These are phyloP conservation scores for Capsicum pubescens DNA, from an alignment of 257 asterid species.

Conservation along the genomic window DNA sequence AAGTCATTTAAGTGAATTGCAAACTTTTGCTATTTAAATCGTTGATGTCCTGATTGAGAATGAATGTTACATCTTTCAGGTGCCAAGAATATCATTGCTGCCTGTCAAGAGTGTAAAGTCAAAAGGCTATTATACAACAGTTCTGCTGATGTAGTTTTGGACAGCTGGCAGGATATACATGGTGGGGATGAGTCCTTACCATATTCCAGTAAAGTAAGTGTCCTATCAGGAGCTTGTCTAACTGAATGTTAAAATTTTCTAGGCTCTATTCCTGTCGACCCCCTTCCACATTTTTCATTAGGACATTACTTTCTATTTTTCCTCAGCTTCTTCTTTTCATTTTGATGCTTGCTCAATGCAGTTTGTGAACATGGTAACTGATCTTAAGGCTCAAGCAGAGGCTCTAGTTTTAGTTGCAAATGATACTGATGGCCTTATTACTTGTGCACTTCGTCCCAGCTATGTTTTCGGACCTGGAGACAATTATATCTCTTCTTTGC, in stretches of 20 bases:
- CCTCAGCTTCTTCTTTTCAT: conserved; percentile 26
- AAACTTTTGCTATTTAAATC: background rate
- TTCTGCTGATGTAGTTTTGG: conserved; percentile 79
- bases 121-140: conserved; percentile 74
- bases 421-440: conserved; percentile 75
- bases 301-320: conserved; percentile 5
- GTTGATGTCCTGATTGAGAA: background rate
- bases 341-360: conserved; percentile 42
- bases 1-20: conserved; percentile 26
- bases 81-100: conserved; percentile 73
- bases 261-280: background rate
- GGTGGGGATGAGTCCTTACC: conserved; percentile 84
- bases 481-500: conserved; percentile 60
- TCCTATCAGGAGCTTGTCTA: conserved; percentile 26
- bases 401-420: conserved; percentile 76
- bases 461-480: conserved; percentile 92
- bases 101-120: conserved; percentile 80
- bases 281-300: background rate
- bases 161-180: conserved; percentile 53
- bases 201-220: conserved; percentile 69
- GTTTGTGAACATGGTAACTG: conserved; percentile 74
- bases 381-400: conserved; percentile 89
- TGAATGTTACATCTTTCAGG: conserved; percentile 49
- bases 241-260: background rate
- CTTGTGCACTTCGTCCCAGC: conserved; percentile 85